Evolutionary conservation across 108 stramenopile species (phyloP).

Genomic region (Epithemia pelagica): DNA sequence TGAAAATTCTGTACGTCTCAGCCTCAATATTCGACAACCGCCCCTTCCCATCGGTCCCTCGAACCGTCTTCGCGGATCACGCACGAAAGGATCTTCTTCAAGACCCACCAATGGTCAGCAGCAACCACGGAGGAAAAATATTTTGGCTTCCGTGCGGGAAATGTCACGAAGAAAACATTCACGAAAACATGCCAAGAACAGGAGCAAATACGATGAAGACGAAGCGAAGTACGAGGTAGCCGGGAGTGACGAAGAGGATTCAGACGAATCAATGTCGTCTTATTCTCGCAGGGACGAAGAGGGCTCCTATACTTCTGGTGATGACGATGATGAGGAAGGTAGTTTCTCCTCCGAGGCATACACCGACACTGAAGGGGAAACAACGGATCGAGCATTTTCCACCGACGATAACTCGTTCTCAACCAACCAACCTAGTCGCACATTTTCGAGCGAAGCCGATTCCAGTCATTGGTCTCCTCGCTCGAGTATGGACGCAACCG

Average conservation of each 20-base stretch:
- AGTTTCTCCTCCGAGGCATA: background rate
- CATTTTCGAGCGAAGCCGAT: background rate
- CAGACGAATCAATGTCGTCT: background rate
- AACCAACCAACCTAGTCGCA: background rate
- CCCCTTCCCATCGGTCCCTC: background rate
- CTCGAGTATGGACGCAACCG: background rate
- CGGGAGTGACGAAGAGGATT: background rate
- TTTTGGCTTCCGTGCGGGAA: background rate
- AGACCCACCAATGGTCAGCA: background rate
- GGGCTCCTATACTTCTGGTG: background rate
- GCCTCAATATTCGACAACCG: slow-evolving; percentile 20
- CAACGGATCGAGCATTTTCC: background rate
- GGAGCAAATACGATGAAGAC: background rate
- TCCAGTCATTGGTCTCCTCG: slow-evolving; percentile 3
- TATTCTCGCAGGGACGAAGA: background rate
- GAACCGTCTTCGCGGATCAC: background rate
- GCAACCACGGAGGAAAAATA: background rate
- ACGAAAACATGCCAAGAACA: background rate
- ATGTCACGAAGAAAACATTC: background rate
- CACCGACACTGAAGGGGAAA: background rate
- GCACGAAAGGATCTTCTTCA: background rate
- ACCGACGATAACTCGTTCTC: background rate
- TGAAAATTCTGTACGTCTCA: slow-evolving; percentile 5
- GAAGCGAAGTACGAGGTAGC: background rate
- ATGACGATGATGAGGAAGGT: background rate